Evolutionary conservation across 192 early-diverging fungal species (phyloP).

Genomic region (Backusella parvicylindrica): DNA sequence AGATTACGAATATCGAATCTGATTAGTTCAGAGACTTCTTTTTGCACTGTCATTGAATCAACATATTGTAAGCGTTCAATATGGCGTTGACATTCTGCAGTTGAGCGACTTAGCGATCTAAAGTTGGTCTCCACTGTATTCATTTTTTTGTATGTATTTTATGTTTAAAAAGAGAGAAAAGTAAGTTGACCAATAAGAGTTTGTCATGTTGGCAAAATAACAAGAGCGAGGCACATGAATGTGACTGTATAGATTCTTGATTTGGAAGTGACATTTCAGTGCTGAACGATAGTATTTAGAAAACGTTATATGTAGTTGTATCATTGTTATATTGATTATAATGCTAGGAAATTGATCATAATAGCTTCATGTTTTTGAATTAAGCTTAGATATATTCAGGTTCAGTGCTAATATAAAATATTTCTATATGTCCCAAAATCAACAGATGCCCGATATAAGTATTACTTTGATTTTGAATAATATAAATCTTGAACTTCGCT

Average conservation of each 20-base stretch:
- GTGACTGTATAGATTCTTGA: not conserved
- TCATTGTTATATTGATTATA: too few relatives aligned
- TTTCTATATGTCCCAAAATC: too few relatives aligned
- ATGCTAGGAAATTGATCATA: too few relatives aligned
- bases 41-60: slow-evolving; percentile 10
- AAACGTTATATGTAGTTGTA: too few relatives aligned
- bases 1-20: slow-evolving; percentile 10
- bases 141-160: not conserved
- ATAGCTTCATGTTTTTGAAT: too few relatives aligned
- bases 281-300: too few relatives aligned
- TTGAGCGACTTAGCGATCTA: slow-evolving; percentile 8
- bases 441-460: too few relatives aligned
- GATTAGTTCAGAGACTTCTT: slow-evolving; percentile 9
- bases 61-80: slow-evolving; percentile 3
- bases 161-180: slow-evolving; percentile 4
- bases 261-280: too few relatives aligned
- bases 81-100: slow-evolving; percentile 24
- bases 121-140: slow-evolving; percentile 15
- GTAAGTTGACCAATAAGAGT: not conserved
- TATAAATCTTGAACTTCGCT: too few relatives aligned
- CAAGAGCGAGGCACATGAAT: not conserved
- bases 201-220: not conserved
- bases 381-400: too few relatives aligned
- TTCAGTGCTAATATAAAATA: too few relatives aligned
- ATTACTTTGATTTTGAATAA: too few relatives aligned